Base-by-base conservation (phyloP, 2,329 filamentous ascomycete genomes). In the Dichotomopilus funicola region DNA sequence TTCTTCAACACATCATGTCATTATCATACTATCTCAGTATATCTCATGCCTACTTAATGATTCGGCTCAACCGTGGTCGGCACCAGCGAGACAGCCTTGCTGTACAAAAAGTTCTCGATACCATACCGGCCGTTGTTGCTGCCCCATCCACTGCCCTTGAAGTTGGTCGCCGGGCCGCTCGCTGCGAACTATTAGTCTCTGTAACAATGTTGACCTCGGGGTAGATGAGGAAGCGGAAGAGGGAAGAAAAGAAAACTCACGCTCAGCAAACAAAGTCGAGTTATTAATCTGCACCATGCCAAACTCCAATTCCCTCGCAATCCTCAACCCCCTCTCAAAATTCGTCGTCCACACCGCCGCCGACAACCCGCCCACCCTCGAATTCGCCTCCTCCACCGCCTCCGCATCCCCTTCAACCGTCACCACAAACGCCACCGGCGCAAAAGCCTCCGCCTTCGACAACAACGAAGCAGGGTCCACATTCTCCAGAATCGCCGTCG, bases 61-160 rank as follows among this genome's bases (percentile, higher is more conserved):
- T 27, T 27, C 19, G 19, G 19, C 19, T 27, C 19, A 27, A 27
- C 19, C 19, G 19, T 27, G 19, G 19, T 27, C 19, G 37, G 37
- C 37, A 74, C 71, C 27, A 71, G 69, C 35, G 87, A 91, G 40
- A 42, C 40, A 13, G 40, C 8, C 19, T 42, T 42, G 12, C 40
- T 12, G 40, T 42, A 42, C 12, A 42, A 13, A n/a, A 42, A 42
- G 40, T 42, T 42, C 12, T 42, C 40, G 12, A 42, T 42, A 13
- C 40, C 40, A n/a, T 42, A 42, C 12, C 12, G 8, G 40, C 40
- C 40, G 40, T 42, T 42, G 40, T 42, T 42, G 12, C 40, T 42
- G 11, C 40, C 40, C 40, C 40, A 42, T 11, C 40, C 40, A n/a
- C 40, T 42, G 8, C 40, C 40, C 40, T 42, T 42, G 12, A 42